Evolutionary conservation across 495 filamentous ascomycete genomes (phyloP).

Genomic region (Hyaloscypha bicolor): DNA sequence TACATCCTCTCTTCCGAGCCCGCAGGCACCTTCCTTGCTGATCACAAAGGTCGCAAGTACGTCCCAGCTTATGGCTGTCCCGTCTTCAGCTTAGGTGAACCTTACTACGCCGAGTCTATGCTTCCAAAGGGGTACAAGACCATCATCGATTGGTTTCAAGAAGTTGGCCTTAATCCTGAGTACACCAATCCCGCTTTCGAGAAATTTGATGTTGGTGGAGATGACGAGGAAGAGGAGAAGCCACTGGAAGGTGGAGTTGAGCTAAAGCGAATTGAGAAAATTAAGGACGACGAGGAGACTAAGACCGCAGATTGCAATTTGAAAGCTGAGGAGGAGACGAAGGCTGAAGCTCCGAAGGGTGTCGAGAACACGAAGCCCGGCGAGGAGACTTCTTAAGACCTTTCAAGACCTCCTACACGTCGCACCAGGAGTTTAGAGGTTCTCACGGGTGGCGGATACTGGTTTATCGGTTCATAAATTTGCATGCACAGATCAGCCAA

Average conservation of each 20-base stretch:
- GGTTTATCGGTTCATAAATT: no score
- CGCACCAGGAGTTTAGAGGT: no score
- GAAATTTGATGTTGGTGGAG: slow-evolving; percentile 7
- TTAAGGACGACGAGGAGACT: neutral
- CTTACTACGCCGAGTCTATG: slow-evolving; percentile 40
- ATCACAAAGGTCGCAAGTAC: slow-evolving; percentile 41
- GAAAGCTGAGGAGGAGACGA: neutral
- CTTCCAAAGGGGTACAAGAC: slow-evolving; percentile 38
- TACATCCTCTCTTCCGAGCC: slow-evolving; percentile 57
- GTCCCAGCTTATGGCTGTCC: slow-evolving; percentile 44
- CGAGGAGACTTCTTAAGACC: no score
- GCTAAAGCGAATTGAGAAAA: neutral
- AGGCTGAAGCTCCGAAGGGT: neutral
- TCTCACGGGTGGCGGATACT: no score
- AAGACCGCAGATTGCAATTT: neutral
- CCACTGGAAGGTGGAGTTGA: neutral
- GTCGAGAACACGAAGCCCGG: no score
- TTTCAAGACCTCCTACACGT: no score
- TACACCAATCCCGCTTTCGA: slow-evolving; percentile 26
- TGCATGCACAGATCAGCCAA: no score
- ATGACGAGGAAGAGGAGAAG: slow-evolving; percentile 7
- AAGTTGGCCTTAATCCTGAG: slow-evolving; percentile 34
- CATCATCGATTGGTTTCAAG: slow-evolving; percentile 48
- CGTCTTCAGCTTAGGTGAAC: slow-evolving; percentile 45
- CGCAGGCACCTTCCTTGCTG: slow-evolving; percentile 49